Conservation (phyloP, 2,329 filamentous ascomycete genomes). For the Aspergillus caelatus region DNA sequence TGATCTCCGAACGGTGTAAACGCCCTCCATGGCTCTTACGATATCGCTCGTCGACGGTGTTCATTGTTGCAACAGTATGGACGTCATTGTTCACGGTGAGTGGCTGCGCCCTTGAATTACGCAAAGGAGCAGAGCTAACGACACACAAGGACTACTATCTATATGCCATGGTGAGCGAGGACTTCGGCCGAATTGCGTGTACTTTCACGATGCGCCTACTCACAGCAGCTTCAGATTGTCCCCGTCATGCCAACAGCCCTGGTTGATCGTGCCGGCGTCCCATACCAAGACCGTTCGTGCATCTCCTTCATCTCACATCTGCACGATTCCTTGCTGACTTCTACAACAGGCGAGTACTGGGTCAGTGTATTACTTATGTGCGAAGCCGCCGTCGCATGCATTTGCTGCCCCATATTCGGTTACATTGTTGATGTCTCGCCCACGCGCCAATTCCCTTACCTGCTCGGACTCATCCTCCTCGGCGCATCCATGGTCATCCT, state of each 20-base stretch:
- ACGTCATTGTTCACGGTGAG: constrained; percentile 35
- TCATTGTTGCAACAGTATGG: constrained; percentile 61
- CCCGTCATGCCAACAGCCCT: constrained; percentile 34
- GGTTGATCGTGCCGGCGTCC: constrained; percentile 26
- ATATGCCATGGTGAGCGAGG: constrained; percentile 32
- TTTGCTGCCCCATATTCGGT: constrained; percentile 33
- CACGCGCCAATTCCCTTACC: constrained; percentile 59
- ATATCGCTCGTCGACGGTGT: constrained; percentile 62
- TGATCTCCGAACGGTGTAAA: constrained; percentile 5
- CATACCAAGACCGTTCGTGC: constrained; percentile 28
- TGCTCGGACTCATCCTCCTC: constrained; percentile 57
- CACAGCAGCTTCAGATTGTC: constrained; percentile 26
- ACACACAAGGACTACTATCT: constrained; percentile 30
- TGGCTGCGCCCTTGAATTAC: background rate
- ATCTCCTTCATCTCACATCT: background rate
- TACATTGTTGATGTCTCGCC: constrained; percentile 31
- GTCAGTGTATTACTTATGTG: constrained; percentile 33
- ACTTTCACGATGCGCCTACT: background rate
- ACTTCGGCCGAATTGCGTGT: background rate
- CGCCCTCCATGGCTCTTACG: constrained; percentile 35
- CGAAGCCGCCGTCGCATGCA: constrained; percentile 30
- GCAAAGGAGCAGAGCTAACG: background rate
- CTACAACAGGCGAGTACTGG: constrained; percentile 30
- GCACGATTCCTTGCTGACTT: background rate
- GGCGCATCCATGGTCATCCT: constrained; percentile 59